phyloP scores from a whole-genome alignment of 768 basidiomycete genomes.

The Agrocybe pediades region DNA sequence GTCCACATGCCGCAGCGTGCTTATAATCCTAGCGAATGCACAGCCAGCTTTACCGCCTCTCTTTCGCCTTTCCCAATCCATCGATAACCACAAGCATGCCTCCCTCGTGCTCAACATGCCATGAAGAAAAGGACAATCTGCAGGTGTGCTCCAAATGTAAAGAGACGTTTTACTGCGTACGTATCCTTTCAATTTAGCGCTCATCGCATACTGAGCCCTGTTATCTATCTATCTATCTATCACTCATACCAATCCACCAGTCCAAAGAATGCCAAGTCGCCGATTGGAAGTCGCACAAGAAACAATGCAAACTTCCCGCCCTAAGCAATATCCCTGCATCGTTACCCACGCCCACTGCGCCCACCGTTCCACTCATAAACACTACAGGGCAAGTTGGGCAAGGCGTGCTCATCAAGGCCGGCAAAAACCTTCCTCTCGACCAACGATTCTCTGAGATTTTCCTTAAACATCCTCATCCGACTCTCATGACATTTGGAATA shows the following conservation, averaged over 20 bases:
- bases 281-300: constrained; percentile 14
- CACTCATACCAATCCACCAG: not conserved
- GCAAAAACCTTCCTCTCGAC: not conserved
- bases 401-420: constrained; percentile 2
- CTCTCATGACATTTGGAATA: constrained; percentile 12
- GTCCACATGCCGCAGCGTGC: too few relatives aligned
- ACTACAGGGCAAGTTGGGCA: not conserved
- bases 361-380: not conserved
- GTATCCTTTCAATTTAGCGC: not conserved
- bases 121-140: not conserved
- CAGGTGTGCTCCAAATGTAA: constrained; percentile 10
- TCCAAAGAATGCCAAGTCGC: constrained; percentile 13
- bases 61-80: not conserved
- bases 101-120: not conserved
- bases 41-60: too few relatives aligned
- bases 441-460: too few relatives aligned
- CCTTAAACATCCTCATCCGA: constrained; percentile 4
- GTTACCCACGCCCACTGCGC: not conserved
- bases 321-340: not conserved
- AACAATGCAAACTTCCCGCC: not conserved
- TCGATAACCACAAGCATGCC: not conserved
- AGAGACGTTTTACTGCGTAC: constrained; percentile 11
- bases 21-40: too few relatives aligned
- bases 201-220: not conserved
- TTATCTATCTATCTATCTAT: not conserved